These are phyloP conservation scores for Dovyalis caffra DNA, from an alignment of 345 rosid species.

Conservation along the genomic window DNA sequence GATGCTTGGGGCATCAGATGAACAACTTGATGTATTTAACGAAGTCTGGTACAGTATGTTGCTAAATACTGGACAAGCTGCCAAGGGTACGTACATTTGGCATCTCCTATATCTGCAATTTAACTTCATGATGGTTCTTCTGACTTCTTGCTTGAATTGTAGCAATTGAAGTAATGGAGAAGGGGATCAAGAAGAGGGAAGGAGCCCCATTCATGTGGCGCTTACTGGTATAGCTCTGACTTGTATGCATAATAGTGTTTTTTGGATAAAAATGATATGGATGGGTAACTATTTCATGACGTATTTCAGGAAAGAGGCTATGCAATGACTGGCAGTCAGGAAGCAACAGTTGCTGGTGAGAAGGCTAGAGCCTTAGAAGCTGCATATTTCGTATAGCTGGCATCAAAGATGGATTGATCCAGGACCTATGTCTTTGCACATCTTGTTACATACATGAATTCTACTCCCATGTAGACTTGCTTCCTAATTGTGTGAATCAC, in stretches of 20 bases:
- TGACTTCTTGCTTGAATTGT: slow-evolving; percentile 12
- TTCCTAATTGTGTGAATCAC: too few relatives aligned
- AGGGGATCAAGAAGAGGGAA: slow-evolving; percentile 55
- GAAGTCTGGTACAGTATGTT: slow-evolving; percentile 76
- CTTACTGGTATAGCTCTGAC: slow-evolving; percentile 52
- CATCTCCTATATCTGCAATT: not conserved
- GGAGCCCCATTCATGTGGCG: slow-evolving; percentile 84
- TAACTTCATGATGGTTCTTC: not conserved
- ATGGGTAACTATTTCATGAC: too few relatives aligned
- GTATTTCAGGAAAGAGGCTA: slow-evolving; percentile 66
- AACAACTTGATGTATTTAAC: slow-evolving; percentile 85
- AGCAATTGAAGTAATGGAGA: slow-evolving; percentile 60
- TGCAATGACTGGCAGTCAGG: slow-evolving; percentile 41
- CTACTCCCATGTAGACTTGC: too few relatives aligned
- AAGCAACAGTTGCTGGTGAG: slow-evolving; percentile 43
- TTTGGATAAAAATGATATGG: not conserved
- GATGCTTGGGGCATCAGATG: slow-evolving; percentile 87
- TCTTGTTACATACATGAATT: not conserved
- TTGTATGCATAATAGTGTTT: not conserved
- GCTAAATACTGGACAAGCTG: slow-evolving; percentile 56
- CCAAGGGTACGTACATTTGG: slow-evolving; percentile 43
- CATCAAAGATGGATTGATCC: not conserved
- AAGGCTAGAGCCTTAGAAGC: slow-evolving; percentile 61
- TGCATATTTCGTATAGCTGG: slow-evolving; percentile 43
- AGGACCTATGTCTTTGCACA: not conserved